phyloP scores from a whole-genome alignment of 176 grass and related monocot genomes.

The Musa schizocarpa region DNA sequence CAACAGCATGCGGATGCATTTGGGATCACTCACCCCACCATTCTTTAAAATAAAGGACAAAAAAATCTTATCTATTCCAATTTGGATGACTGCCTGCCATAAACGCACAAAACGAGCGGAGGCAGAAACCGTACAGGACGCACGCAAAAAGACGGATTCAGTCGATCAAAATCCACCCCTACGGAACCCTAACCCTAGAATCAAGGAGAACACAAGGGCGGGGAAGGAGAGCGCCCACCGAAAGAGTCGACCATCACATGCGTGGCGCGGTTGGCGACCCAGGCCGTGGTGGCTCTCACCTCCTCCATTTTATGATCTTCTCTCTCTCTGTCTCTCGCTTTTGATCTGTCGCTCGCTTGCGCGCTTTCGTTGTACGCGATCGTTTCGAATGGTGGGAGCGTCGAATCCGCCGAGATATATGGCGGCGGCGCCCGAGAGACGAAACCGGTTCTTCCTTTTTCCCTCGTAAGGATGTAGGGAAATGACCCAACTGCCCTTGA shows the following conservation, averaged over 20 bases:
- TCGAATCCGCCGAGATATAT: too few species aligned
- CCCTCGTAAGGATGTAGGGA: too few species aligned
- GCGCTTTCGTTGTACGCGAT: too few species aligned
- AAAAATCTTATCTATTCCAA: too few species aligned
- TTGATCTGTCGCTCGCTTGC: too few species aligned
- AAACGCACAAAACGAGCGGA: background rate
- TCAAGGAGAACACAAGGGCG: background rate
- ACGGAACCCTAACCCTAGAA: background rate
- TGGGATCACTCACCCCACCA: too few species aligned
- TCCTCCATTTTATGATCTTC: conserved; percentile 44
- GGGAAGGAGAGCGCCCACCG: conserved; percentile 25
- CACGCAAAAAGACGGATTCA: background rate
- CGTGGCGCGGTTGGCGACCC: conserved; percentile 67
- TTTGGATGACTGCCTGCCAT: background rate
- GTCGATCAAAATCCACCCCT: conserved; percentile 4
- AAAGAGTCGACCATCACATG: conserved; percentile 71
- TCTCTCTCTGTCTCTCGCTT: background rate
- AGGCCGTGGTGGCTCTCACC: conserved; percentile 62
- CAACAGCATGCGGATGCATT: too few species aligned
- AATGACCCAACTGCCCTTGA: too few species aligned
- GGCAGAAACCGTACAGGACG: background rate
- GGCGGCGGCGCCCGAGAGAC: too few species aligned
- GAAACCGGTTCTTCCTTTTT: too few species aligned
- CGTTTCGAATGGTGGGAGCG: too few species aligned
- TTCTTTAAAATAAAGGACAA: too few species aligned